Evolutionary conservation across 2,329 filamentous ascomycete species (phyloP).

Genomic region (Aspergillus thermomutatus): DNA sequence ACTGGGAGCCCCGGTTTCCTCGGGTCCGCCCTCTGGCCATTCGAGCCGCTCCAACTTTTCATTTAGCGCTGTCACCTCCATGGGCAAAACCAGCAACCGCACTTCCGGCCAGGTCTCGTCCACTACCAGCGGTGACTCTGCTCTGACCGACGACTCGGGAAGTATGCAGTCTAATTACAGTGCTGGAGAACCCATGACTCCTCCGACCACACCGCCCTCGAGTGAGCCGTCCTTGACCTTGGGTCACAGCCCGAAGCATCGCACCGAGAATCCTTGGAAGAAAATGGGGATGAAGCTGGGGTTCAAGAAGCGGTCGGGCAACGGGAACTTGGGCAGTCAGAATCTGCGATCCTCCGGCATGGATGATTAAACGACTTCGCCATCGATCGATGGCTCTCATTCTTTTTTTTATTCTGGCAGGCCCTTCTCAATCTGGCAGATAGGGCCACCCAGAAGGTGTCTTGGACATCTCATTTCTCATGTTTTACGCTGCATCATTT

Average conservation of each 20-base stretch:
- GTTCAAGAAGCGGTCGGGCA: slow-evolving; percentile 37
- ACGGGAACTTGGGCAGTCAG: slow-evolving; percentile 21
- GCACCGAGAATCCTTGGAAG: slow-evolving; percentile 50
- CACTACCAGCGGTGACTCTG: slow-evolving; percentile 36
- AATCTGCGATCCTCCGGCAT: slow-evolving; percentile 22
- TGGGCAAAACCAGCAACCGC: slow-evolving; percentile 34
- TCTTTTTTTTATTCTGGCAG: not conserved
- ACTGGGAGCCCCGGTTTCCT: slow-evolving; percentile 23
- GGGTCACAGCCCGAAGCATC: slow-evolving; percentile 37
- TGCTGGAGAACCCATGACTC: slow-evolving; percentile 47
- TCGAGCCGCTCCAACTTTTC: slow-evolving; percentile 30
- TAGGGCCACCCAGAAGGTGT: not conserved
- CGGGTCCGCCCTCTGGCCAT: slow-evolving; percentile 21
- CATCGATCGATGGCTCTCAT: not conserved
- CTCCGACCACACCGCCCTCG: slow-evolving; percentile 49
- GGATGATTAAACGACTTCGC: slow-evolving; percentile 18
- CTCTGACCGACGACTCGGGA: slow-evolving; percentile 46
- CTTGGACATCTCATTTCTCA: not conserved
- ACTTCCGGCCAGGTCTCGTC: slow-evolving; percentile 33
- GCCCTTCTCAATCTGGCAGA: not conserved
- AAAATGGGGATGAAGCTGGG: slow-evolving; percentile 51
- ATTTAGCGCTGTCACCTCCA: slow-evolving; percentile 28
- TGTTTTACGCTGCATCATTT: not conserved
- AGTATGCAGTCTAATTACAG: slow-evolving; percentile 41
- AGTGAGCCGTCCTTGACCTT: slow-evolving; percentile 35